phyloP scores from a whole-genome alignment of 345 rosid genomes.

The Melastoma malabathricum region DNA sequence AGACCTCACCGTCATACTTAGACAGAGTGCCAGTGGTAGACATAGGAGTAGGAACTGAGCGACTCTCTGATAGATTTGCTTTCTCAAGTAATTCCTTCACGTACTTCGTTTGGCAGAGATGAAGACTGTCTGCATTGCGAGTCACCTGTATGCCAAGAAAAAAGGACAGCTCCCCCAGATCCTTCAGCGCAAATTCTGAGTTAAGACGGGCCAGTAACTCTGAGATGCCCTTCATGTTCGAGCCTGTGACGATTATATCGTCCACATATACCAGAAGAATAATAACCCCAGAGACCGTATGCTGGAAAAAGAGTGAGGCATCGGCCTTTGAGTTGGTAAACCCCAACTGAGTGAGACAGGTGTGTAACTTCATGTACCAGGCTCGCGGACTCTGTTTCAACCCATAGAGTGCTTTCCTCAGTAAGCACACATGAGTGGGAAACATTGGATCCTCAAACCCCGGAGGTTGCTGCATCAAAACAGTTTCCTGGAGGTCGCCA shows the following conservation, averaged over 20 bases:
- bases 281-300: too few relatives aligned
- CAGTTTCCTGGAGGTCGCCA: not conserved
- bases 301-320: too few relatives aligned
- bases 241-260: not conserved
- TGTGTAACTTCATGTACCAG: too few relatives aligned
- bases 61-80: too few relatives aligned
- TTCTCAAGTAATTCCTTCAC: not conserved
- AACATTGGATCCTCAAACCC: not conserved
- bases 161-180: not conserved
- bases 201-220: not conserved
- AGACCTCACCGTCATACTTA: not conserved
- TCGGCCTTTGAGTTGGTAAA: too few relatives aligned
- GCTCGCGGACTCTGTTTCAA: slow-evolving; percentile 1
- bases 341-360: too few relatives aligned
- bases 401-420: slow-evolving; percentile 2
- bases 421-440: not conserved
- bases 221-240: not conserved
- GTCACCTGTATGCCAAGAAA: not conserved
- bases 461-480: slow-evolving; percentile 1
- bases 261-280: slow-evolving; percentile 3
- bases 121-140: not conserved
- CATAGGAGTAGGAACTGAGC: too few relatives aligned
- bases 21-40: not conserved
- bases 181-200: not conserved
- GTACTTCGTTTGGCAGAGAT: not conserved